These are phyloP conservation scores for Davidsoniella eucalypti DNA, from an alignment of 2,329 filamentous ascomycete species.

Conservation along the genomic window DNA sequence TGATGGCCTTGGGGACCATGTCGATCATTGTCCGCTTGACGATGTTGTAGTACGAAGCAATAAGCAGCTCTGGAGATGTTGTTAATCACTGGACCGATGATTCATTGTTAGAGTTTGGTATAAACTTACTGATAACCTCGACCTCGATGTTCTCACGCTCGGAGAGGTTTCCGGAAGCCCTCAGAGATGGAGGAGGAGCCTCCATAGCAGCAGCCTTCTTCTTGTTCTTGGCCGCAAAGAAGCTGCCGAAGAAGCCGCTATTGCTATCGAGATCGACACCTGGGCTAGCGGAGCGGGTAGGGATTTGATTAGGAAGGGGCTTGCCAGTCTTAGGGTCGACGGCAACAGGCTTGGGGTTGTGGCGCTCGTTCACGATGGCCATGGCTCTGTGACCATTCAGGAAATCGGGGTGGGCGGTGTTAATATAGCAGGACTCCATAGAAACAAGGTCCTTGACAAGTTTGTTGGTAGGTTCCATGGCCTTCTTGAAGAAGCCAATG, in stretches of 20 bases:
- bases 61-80: slow-evolving; percentile 57
- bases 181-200: slow-evolving; percentile 76
- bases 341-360: slow-evolving; percentile 76
- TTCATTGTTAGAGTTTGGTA: neutral
- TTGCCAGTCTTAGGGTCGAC: slow-evolving; percentile 98
- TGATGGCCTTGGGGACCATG: slow-evolving; percentile 98
- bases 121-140: slow-evolving; percentile 79
- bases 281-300: slow-evolving; percentile 60
- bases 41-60: slow-evolving; percentile 95
- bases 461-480: slow-evolving; percentile 97
- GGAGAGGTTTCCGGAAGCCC: slow-evolving; percentile 82
- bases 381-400: slow-evolving; percentile 94
- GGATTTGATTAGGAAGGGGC: slow-evolving; percentile 54
- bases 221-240: slow-evolving; percentile 99
- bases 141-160: slow-evolving; percentile 93
- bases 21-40: slow-evolving; percentile 98
- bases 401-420: slow-evolving; percentile 96
- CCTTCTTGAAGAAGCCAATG: slow-evolving; percentile 91
- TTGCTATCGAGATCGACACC: slow-evolving; percentile 42
- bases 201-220: slow-evolving; percentile 99
- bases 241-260: slow-evolving; percentile 88
- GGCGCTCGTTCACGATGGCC: slow-evolving; percentile 92
- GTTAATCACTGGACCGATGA: neutral
- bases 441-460: slow-evolving; percentile 79
- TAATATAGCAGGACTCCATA: slow-evolving; percentile 97